phyloP scores from a whole-genome alignment of 192 early-diverging fungal species.

The Coemansia sp. region DNA sequence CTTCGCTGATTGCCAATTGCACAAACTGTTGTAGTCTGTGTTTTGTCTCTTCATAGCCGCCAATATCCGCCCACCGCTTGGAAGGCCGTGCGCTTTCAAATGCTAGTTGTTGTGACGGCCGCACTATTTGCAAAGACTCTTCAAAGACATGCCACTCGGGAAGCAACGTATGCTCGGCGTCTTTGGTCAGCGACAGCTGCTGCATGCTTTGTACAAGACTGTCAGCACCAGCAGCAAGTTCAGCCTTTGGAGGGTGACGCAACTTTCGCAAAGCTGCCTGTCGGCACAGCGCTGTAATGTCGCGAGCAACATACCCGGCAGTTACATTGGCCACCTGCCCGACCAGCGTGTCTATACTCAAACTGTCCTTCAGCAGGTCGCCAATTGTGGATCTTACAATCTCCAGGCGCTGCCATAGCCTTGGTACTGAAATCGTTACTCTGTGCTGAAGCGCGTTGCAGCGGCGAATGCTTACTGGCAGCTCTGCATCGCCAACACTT shows the following conservation, averaged over 20 bases:
- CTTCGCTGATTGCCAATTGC: conserved; percentile 58
- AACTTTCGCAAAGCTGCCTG: conserved; percentile 35
- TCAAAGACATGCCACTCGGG: conserved; percentile 30
- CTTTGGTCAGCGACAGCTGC: conserved; percentile 4
- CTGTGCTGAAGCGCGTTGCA: conserved; percentile 25
- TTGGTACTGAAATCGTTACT: conserved; percentile 17
- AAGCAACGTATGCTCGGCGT: neutral
- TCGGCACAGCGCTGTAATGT: conserved; percentile 33
- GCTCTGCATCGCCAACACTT: conserved; percentile 12
- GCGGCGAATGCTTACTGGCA: conserved; percentile 25
- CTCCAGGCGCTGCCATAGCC: conserved; percentile 21
- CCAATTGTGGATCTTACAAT: conserved; percentile 7
- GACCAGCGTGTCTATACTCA: conserved; percentile 4
- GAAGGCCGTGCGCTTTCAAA: conserved; percentile 59
- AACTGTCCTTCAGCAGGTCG: neutral
- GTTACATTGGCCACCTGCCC: conserved; percentile 34
- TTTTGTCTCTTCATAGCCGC: conserved; percentile 72
- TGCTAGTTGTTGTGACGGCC: conserved; percentile 65
- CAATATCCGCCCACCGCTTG: conserved; percentile 64
- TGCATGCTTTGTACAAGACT: conserved; percentile 5
- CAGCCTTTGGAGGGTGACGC: neutral
- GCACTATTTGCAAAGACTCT: conserved; percentile 55
- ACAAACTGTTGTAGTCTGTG: conserved; percentile 60
- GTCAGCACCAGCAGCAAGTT: neutral
- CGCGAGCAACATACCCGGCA: conserved; percentile 50